Conservation (phyloP, 768 basidiomycete genomes). For the Floccularia luteovirens region DNA sequence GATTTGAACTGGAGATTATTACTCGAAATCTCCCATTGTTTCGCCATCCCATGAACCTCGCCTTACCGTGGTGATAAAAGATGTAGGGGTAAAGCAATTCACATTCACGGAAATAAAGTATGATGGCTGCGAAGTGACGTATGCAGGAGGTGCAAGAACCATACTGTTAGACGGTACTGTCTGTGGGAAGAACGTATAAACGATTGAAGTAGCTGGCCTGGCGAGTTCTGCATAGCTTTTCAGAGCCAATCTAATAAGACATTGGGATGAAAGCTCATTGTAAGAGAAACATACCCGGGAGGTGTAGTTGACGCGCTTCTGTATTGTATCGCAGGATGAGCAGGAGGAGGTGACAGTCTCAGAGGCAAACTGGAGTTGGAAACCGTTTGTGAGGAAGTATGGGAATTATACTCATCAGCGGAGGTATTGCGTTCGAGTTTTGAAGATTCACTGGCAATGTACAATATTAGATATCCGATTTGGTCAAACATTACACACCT, state of each 20-base stretch:
- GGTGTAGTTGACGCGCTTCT: conserved; percentile 14
- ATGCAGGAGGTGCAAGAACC: conserved; percentile 25
- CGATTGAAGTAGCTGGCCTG: conserved; percentile 15
- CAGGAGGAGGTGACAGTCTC: conserved; percentile 15
- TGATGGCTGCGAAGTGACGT: conserved; percentile 18
- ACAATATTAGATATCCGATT: too few relatives aligned
- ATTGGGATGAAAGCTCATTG: too few relatives aligned
- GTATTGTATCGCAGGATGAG: conserved; percentile 17
- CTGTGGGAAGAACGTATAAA: conserved; percentile 31
- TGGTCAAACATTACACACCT: too few relatives aligned
- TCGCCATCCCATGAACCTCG: conserved; percentile 33
- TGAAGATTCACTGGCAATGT: too few relatives aligned
- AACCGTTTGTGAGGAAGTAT: too few relatives aligned
- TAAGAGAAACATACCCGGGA: conserved; percentile 14
- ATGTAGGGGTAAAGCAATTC: conserved; percentile 44
- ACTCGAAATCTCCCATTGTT: conserved; percentile 43
- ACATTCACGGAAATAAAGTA: conserved; percentile 38
- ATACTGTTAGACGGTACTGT: conserved; percentile 27
- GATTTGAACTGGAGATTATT: conserved; percentile 3
- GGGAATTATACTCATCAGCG: too few relatives aligned
- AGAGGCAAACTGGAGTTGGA: conserved; percentile 10
- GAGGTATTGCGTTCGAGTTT: too few relatives aligned
- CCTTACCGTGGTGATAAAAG: conserved; percentile 35
- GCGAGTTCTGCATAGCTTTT: not conserved
- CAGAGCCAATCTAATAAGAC: not conserved